Evolutionary conservation across 2,329 filamentous ascomycete species (phyloP).

Genomic region (Colletotrichum aenigma): DNA sequence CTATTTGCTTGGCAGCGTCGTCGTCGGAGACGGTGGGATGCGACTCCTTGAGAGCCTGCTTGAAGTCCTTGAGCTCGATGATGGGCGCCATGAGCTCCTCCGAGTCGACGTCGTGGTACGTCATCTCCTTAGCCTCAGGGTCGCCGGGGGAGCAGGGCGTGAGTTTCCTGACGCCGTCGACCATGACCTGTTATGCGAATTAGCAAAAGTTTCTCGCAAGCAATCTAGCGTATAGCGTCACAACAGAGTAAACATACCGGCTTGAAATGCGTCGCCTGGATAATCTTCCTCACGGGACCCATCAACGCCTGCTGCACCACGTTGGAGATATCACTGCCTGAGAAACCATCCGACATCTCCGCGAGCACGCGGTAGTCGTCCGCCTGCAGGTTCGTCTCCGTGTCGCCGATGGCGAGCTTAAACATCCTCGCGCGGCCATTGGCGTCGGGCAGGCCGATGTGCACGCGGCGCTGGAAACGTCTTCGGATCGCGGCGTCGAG

Average conservation of each 20-base stretch:
- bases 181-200: constrained; percentile 60
- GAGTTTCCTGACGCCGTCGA: constrained; percentile 69
- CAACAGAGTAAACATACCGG: constrained; percentile 60
- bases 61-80: constrained; percentile 88
- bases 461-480: constrained; percentile 94
- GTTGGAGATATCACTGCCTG: constrained; percentile 93
- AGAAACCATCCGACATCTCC: constrained; percentile 88
- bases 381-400: constrained; percentile 80
- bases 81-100: constrained; percentile 87
- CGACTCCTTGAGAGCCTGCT: constrained; percentile 87
- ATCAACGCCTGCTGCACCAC: constrained; percentile 96
- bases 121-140: constrained; percentile 85
- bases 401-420: constrained; percentile 90
- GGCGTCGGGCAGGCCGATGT: constrained; percentile 89
- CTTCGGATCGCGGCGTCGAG: constrained; percentile 93
- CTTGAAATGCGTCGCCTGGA: constrained; percentile 98
- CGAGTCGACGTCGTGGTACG: constrained; percentile 84
- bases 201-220: background rate
- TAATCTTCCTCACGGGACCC: constrained; percentile 96
- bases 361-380: constrained; percentile 83
- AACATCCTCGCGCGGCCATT: constrained; percentile 94
- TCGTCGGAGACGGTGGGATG: constrained; percentile 89
- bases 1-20: constrained; percentile 81
- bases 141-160: constrained; percentile 97
- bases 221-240: background rate